Evolutionary conservation across 208 protist genomes (phyloP).

Genomic region (Trichomonas vaginalis): DNA sequence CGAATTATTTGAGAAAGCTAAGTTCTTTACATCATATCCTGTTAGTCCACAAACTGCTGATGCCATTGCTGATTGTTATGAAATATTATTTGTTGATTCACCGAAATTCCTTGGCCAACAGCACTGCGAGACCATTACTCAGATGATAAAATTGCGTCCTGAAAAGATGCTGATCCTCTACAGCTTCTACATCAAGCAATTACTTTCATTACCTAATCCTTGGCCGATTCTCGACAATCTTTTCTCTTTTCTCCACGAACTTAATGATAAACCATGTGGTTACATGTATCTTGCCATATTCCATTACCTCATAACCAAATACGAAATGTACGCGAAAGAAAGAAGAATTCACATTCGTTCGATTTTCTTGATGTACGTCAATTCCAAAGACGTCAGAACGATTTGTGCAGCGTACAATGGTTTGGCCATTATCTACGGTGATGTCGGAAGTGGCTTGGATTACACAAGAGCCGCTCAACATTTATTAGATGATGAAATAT

Average conservation of each 20-base stretch:
- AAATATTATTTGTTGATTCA: neutral
- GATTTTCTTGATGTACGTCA: neutral
- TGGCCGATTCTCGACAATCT: neutral
- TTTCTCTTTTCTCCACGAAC: neutral
- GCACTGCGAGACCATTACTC: neutral
- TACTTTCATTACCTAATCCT: too few species aligned
- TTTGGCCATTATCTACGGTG: neutral
- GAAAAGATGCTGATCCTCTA: neutral
- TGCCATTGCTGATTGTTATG: neutral
- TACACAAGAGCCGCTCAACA: neutral
- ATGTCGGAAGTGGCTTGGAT: neutral
- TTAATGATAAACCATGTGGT: neutral
- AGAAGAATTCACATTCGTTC: neutral
- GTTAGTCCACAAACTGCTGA: neutral
- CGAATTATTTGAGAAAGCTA: neutral
- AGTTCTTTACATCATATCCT: neutral
- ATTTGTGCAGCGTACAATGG: neutral
- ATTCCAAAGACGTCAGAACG: neutral
- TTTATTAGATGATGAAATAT: neutral
- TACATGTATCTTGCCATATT: neutral
- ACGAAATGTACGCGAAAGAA: neutral
- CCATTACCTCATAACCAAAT: neutral
- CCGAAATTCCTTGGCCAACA: neutral
- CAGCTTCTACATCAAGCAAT: neutral
- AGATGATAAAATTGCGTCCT: neutral